Percentiles rank a stretch among this genome's conserved stretches.
These are phyloP conservation scores for Lachnellula suecica DNA, from an alignment of 2,329 filamentous ascomycete species.

Conservation along the genomic window DNA sequence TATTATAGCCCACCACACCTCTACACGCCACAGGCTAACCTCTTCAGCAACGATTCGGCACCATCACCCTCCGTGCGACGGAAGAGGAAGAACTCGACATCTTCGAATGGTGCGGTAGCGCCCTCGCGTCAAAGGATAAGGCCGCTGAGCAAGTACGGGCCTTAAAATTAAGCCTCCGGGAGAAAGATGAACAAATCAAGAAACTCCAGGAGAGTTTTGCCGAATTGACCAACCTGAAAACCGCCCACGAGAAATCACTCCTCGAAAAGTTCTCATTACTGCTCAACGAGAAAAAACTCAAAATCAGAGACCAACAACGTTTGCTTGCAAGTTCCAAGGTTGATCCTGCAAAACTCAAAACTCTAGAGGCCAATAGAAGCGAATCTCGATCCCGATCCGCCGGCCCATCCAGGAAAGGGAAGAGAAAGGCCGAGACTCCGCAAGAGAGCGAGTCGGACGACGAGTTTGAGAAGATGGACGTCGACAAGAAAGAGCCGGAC, in stretches of 20 bases:
- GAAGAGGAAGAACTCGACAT: slow-evolving; percentile 58
- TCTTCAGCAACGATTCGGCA: slow-evolving; percentile 66
- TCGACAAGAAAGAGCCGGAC: slow-evolving; percentile 36
- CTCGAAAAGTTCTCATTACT: slow-evolving; percentile 69
- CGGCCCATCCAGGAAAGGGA: slow-evolving; percentile 42
- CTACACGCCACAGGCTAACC: slow-evolving; percentile 9
- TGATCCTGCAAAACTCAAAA: slow-evolving; percentile 23
- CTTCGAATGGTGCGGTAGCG: slow-evolving; percentile 68
- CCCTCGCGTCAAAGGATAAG: slow-evolving; percentile 40
- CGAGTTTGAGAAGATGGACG: slow-evolving; percentile 50
- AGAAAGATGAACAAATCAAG: slow-evolving; percentile 54
- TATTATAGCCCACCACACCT: slow-evolving; percentile 5
- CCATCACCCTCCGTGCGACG: slow-evolving; percentile 52
- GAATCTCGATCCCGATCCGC: slow-evolving; percentile 10
- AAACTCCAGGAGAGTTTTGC: slow-evolving; percentile 63
- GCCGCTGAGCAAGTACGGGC: slow-evolving; percentile 14
- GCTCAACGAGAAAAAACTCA: slow-evolving; percentile 77
- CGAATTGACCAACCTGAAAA: slow-evolving; percentile 65
- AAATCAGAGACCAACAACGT: slow-evolving; percentile 72
- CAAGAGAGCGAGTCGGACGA: slow-evolving; percentile 43
- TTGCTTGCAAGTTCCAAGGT: slow-evolving; percentile 43
- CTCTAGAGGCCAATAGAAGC: slow-evolving; percentile 10
- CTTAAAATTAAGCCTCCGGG: slow-evolving; percentile 40
- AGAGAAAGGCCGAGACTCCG: slow-evolving; percentile 46
- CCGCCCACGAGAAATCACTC: slow-evolving; percentile 63